phyloP scores from a whole-genome alignment of 179 eudicot species.

The Drosera spatulata region DNA sequence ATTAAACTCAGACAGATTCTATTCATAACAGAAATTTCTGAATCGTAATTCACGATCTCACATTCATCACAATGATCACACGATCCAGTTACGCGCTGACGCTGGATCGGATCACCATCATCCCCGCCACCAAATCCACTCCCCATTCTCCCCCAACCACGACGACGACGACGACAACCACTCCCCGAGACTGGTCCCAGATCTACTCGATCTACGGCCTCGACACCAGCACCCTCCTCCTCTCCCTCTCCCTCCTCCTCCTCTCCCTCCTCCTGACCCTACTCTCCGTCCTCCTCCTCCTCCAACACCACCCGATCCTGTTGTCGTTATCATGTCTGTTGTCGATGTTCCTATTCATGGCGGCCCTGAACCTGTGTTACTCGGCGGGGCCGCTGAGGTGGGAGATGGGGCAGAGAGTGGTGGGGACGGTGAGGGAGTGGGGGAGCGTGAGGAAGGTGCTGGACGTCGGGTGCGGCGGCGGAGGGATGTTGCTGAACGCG shows the following conservation, averaged over 20 bases:
- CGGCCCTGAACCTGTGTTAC: constrained; percentile 73
- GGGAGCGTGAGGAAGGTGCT: constrained; percentile 57
- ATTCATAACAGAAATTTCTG: no score
- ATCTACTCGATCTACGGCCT: constrained; percentile 84
- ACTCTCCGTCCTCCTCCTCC: constrained; percentile 44
- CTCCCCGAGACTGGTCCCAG: constrained; percentile 63
- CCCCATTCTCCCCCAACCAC: no score
- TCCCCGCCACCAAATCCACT: no score
- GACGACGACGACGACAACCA: no score
- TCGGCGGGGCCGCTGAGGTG: constrained; percentile 63
- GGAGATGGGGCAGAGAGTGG: constrained; percentile 81
- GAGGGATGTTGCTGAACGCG: constrained; percentile 58
- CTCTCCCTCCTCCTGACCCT: constrained; percentile 30
- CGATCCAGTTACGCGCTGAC: no score
- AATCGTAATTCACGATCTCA: no score
- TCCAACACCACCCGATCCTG: constrained; percentile 31
- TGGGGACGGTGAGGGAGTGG: constrained; percentile 61
- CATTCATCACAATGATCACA: no score
- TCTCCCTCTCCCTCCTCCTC: constrained; percentile 17
- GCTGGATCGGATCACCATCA: no score
- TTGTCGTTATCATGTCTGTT: constrained; percentile 55
- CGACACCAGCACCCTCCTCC: constrained; percentile 11
- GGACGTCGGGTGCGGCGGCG: constrained; percentile 86
- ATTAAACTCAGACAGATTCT: no score
- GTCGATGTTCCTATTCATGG: constrained; percentile 41